phyloP scores from a whole-genome alignment of 2,329 filamentous ascomycete genomes.

The Pseudocercospora crystallina region DNA sequence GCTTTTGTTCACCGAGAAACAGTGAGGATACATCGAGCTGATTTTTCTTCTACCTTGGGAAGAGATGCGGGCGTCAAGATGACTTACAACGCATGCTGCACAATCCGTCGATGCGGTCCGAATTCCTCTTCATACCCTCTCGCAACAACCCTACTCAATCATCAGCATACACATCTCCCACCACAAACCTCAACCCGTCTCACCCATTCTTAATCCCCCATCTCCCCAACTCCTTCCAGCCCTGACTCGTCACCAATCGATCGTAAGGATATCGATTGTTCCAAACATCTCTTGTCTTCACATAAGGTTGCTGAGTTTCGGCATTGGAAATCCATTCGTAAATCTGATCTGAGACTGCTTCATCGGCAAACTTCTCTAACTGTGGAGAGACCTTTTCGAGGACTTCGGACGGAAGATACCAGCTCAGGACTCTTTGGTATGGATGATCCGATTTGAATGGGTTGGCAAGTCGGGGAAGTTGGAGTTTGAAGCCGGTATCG shows the following conservation, averaged over 20 bases:
- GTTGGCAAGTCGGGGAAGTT: conserved; percentile 10
- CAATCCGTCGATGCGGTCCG: conserved; percentile 25
- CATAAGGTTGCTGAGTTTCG: conserved; percentile 63
- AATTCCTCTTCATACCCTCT: conserved; percentile 60
- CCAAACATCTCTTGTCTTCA: conserved; percentile 60
- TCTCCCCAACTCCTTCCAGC: conserved; percentile 63
- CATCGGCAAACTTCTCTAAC: conserved; percentile 50
- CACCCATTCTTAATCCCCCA: conserved; percentile 58
- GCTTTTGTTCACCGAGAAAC: too few relatives aligned
- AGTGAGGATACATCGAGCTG: too few relatives aligned
- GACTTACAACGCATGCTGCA: conserved; percentile 15
- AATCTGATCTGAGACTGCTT: conserved; percentile 56
- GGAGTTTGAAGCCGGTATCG: conserved; percentile 20
- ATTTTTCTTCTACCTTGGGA: too few relatives aligned
- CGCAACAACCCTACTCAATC: conserved; percentile 47
- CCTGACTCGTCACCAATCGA: conserved; percentile 63
- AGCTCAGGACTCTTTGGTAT: conserved; percentile 14
- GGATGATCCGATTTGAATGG: conserved; percentile 15
- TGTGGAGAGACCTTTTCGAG: conserved; percentile 28
- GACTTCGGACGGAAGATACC: conserved; percentile 48
- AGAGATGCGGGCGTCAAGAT: neutral
- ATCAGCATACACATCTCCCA: neutral
- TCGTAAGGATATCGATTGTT: conserved; percentile 33
- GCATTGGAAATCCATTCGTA: conserved; percentile 60
- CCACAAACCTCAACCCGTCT: neutral